A percentile compares a stretch with the other conserved stretches of the same genome.
These are phyloP conservation scores for Pisolithus tinctorius DNA, from an alignment of 768 basidiomycete genomes.

Conservation along the genomic window DNA sequence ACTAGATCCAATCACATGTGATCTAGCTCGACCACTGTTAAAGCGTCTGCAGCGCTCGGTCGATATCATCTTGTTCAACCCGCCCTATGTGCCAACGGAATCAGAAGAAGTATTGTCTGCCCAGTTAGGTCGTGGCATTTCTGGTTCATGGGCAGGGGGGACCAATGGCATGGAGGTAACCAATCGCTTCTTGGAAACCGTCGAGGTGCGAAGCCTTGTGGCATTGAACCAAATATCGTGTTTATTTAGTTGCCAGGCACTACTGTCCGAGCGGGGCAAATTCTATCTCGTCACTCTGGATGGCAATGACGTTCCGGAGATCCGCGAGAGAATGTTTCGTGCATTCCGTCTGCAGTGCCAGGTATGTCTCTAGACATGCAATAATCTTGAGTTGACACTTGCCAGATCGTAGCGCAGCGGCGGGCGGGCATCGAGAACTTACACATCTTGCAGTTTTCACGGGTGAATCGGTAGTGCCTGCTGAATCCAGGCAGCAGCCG, in stretches of 20 bases:
- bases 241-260: conserved; percentile 30
- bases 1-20: conserved; percentile 59
- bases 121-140: conserved; percentile 51
- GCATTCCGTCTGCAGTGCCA: conserved; percentile 49
- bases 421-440: conserved; percentile 80
- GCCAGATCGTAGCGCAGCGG: conserved; percentile 67
- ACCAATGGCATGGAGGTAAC: conserved; percentile 80
- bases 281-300: conserved; percentile 91
- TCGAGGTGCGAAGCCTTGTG: conserved; percentile 37
- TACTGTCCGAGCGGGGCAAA: conserved; percentile 64
- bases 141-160: conserved; percentile 93
- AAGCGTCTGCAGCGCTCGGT: conserved; percentile 52
- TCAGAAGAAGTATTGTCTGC: conserved; percentile 56
- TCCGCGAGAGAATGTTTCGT: conserved; percentile 55
- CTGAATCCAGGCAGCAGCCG: background rate
- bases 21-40: conserved; percentile 54
- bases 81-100: conserved; percentile 89
- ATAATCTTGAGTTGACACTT: background rate
- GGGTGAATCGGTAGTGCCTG: conserved; percentile 4
- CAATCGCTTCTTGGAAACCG: conserved; percentile 50
- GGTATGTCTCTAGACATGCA: conserved; percentile 33
- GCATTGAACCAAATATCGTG: background rate
- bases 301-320: conserved; percentile 71
- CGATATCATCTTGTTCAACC: conserved; percentile 91
- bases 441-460: conserved; percentile 57